Percentiles rank a stretch among this genome's conserved stretches.
These are phyloP conservation scores for Malus fusca DNA, from an alignment of 306 rosid genomes.

Conservation along the genomic window DNA sequence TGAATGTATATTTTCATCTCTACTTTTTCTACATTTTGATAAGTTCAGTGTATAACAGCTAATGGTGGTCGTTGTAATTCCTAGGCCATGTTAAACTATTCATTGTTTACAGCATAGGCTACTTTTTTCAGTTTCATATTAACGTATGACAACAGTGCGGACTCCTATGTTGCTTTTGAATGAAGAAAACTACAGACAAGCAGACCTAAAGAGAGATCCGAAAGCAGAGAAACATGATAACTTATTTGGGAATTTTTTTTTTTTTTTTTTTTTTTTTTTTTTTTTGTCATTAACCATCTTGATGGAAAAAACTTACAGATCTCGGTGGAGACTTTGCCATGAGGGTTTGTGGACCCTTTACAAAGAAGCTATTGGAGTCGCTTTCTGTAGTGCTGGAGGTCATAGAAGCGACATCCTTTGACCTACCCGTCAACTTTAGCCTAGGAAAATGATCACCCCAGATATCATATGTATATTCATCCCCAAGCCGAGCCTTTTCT, in stretches of 20 bases:
- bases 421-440: conserved; percentile 50
- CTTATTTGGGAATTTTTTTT: conserved; percentile 6
- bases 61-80: not conserved
- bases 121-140: not conserved
- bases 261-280: not conserved
- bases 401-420: conserved; percentile 43
- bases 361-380: conserved; percentile 83
- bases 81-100: not conserved
- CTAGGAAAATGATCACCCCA: conserved; percentile 92
- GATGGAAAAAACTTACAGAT: conserved; percentile 29
- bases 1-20: not conserved
- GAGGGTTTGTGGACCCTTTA: conserved; percentile 65
- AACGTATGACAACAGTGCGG: not conserved
- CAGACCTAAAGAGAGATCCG: not conserved
- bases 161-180: not conserved
- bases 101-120: not conserved
- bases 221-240: not conserved
- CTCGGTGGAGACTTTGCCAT: conserved; percentile 33
- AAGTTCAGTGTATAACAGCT: not conserved
- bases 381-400: conserved; percentile 38
- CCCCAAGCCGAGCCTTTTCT: conserved; percentile 33
- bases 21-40: not conserved
- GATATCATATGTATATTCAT: conserved; percentile 78
- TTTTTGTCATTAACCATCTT: conserved; percentile 38
- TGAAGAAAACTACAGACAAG: not conserved